These are phyloP conservation scores for Tolypocladium tropicale DNA, from an alignment of 2,329 filamentous ascomycete species.

Conservation along the genomic window DNA sequence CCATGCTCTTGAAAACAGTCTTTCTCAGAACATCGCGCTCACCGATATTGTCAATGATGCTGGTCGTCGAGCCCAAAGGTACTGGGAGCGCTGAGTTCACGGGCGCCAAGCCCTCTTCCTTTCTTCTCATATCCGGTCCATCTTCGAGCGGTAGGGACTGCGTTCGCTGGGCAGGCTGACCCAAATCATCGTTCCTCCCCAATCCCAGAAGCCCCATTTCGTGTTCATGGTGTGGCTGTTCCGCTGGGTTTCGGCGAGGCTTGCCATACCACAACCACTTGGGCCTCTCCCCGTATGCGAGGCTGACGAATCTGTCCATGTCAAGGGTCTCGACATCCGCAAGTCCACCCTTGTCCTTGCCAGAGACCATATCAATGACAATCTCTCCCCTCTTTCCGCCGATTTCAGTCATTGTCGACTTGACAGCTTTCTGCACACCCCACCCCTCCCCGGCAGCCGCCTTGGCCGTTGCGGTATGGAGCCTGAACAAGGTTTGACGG, in stretches of 20 bases:
- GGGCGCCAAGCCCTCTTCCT: slow-evolving; percentile 29
- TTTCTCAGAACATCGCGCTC: slow-evolving; percentile 52
- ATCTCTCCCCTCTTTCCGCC: slow-evolving; percentile 91
- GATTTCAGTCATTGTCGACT: slow-evolving; percentile 88
- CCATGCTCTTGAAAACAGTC: slow-evolving; percentile 68
- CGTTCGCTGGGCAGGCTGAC: slow-evolving; percentile 35
- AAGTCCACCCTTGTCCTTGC: slow-evolving; percentile 79
- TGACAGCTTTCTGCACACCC: slow-evolving; percentile 88
- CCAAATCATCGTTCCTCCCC: slow-evolving; percentile 38
- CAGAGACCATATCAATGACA: slow-evolving; percentile 87
- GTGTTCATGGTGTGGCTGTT: slow-evolving; percentile 35
- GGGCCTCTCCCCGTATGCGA: slow-evolving; percentile 69
- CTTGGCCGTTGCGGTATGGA: slow-evolving; percentile 81
- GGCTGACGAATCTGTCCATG: slow-evolving; percentile 69
- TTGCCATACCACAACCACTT: slow-evolving; percentile 97
- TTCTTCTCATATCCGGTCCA: slow-evolving; percentile 31
- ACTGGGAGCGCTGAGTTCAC: slow-evolving; percentile 32
- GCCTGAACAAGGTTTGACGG: slow-evolving; percentile 66
- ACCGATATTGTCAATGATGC: slow-evolving; percentile 33
- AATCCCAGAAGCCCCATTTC: slow-evolving; percentile 39
- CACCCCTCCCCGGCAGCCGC: slow-evolving; percentile 82
- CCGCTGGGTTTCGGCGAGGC: slow-evolving; percentile 51
- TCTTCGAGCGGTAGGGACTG: slow-evolving; percentile 44
- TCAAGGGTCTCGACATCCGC: slow-evolving; percentile 89
- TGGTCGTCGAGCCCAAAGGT: slow-evolving; percentile 36